Evolutionary conservation across 2,329 filamentous ascomycete species (phyloP), one percentile per base, ranked within the genome.

Genomic region (Botrytis paeoniae): DNA sequence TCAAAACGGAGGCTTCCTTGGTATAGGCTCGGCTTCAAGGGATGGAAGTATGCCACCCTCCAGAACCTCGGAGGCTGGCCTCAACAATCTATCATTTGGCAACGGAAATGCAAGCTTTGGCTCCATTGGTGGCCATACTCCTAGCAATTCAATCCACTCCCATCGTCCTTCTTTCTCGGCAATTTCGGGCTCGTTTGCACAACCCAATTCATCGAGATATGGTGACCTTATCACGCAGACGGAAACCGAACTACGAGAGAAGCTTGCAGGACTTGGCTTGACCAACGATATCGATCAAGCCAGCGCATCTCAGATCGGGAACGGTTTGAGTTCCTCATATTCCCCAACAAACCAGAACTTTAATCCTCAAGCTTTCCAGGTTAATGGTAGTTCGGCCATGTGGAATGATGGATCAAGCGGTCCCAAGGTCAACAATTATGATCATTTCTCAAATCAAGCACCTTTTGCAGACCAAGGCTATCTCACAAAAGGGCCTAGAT

Each of bases 41-140:
- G 88, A 89, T 73, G 82, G 83, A 60, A 89, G 85, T 79, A 81
- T 88, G 64, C 87, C 89, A 62, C 85, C 88, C 2, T 89, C 89
- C 51, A 85, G 87, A 65, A 85, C 88, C 72, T 83, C 85, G 7
- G 85, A 87, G 62, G 80, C 81, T n/a, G 85, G 82, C 16, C 72
- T 79, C 41, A 78, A 77, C 72, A 74, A 71, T 41, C 72, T 77
- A 43, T 63, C 75, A 12, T 79, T 79, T 65, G 76, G 73, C 14
- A 78, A 75, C 64, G 61, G 71, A 39, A 75, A 76, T 57, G 69
- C 62, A 29, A 65, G 72, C 54, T 80, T 76, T 79, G 82, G 78
- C 20, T 79, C 78, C 35, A 77, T 79, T 57, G 76, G 76, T 37
- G 75, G 76, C 18, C 84, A 86, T 75, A 83, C 82, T 8, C 81